A percentile compares a stretch with the other conserved stretches of the same genome.
These are phyloP conservation scores for Leersia perrieri DNA, from an alignment of 176 grass and related monocot genomes.

Conservation along the genomic window DNA sequence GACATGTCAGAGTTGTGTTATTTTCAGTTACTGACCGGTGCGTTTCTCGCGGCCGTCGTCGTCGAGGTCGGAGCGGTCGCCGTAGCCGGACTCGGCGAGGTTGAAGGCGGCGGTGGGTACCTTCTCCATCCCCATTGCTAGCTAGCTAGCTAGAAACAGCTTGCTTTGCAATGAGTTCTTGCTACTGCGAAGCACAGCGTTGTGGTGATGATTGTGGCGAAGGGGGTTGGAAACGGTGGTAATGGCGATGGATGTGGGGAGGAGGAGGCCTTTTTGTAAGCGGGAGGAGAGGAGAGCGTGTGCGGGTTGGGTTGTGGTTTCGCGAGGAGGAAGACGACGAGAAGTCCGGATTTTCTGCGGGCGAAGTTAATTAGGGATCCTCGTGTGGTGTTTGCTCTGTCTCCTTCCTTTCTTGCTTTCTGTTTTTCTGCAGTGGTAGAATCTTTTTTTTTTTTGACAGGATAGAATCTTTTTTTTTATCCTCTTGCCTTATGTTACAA, in stretches of 20 bases:
- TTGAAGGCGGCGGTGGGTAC: slow-evolving; percentile 41
- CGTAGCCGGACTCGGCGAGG: slow-evolving; percentile 39
- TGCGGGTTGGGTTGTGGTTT: neutral
- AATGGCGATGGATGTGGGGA: slow-evolving; percentile 32
- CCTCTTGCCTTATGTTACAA: no score
- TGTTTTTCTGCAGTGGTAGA: no score
- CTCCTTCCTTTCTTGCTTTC: neutral
- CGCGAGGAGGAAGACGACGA: neutral
- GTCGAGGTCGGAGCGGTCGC: slow-evolving; percentile 50
- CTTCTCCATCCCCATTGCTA: slow-evolving; percentile 44
- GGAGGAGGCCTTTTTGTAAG: slow-evolving; percentile 37
- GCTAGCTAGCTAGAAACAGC: neutral
- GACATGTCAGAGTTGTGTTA: no score
- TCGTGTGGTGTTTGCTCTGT: neutral
- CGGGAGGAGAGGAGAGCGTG: neutral
- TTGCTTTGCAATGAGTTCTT: no score
- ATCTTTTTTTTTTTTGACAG: no score
- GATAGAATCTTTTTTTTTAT: neutral
- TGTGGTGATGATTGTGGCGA: no score
- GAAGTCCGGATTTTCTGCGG: slow-evolving; percentile 36
- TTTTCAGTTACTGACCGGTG: slow-evolving; percentile 57
- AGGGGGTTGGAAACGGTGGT: no score
- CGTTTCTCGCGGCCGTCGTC: slow-evolving; percentile 75
- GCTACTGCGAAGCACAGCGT: no score
- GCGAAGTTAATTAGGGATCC: neutral